A percentile compares a stretch with the other conserved stretches of the same genome.
These are phyloP conservation scores for Blastocystis sp. DNA, from an alignment of 352 stramenopile genomes.

Conservation along the genomic window DNA sequence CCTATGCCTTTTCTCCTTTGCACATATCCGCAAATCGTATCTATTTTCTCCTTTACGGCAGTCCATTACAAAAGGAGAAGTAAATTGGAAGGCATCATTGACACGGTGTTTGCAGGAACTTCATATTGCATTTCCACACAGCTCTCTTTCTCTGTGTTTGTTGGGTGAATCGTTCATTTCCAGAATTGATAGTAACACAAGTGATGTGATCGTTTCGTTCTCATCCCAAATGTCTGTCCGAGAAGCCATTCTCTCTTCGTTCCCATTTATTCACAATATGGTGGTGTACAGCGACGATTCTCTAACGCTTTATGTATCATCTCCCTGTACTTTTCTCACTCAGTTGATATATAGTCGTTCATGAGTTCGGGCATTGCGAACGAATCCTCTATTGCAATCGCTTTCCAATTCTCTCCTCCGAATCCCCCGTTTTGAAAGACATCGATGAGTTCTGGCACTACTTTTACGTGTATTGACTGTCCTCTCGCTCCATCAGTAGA, in stretches of 20 bases:
- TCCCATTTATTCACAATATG: not conserved
- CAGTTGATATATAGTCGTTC: not conserved
- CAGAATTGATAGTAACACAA: not conserved
- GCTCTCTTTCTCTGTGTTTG: not conserved
- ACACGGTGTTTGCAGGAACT: not conserved
- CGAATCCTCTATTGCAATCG: not conserved
- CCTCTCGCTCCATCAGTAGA: not conserved
- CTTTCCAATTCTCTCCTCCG: not conserved
- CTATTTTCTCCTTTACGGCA: not conserved
- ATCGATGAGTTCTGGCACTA: not conserved
- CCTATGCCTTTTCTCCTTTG: not conserved
- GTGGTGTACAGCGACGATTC: not conserved
- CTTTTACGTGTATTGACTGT: not conserved
- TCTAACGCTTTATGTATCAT: not conserved
- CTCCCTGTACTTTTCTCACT: not conserved
- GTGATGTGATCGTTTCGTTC: not conserved
- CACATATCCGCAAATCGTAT: not conserved
- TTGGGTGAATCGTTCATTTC: not conserved
- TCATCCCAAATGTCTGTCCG: not conserved
- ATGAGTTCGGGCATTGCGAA: not conserved
- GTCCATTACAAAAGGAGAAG: not conserved
- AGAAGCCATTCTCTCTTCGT: not conserved
- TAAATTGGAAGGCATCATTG: not conserved
- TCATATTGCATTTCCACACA: not conserved
- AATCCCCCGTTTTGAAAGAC: not conserved